phyloP scores from a whole-genome alignment of 352 stramenopile species.

The Pythium pyrilobum region DNA sequence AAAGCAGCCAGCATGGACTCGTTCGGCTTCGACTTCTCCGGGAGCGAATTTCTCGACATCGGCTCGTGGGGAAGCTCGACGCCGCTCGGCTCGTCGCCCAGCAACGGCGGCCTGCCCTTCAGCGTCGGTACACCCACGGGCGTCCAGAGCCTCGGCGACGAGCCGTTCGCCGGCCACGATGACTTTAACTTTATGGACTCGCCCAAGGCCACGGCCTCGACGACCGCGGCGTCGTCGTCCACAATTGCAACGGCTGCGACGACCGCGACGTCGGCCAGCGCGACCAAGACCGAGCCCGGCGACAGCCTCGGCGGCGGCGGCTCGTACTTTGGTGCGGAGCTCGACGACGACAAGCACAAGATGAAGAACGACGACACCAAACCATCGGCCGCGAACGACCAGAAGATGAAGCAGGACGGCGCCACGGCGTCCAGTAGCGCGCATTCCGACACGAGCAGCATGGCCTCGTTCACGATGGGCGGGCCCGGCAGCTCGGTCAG shows the following conservation, averaged over 20 bases:
- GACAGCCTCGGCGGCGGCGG: constrained; percentile 34
- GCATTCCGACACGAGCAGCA: constrained; percentile 2
- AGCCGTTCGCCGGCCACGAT: constrained; percentile 58
- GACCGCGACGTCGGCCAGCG: constrained; percentile 5
- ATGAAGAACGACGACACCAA: constrained; percentile 28
- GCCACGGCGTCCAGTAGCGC: not conserved
- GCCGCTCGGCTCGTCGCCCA: constrained; percentile 66
- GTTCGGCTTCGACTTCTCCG: constrained; percentile 79
- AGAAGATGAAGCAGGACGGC: constrained; percentile 15
- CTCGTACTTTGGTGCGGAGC: constrained; percentile 68
- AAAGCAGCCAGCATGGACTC: constrained; percentile 59
- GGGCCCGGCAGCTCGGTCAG: constrained; percentile 2
- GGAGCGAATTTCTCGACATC: constrained; percentile 69
- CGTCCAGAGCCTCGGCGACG: constrained; percentile 76
- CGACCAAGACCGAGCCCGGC: constrained; percentile 16
- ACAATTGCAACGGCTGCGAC: not conserved
- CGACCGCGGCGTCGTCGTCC: constrained; percentile 3
- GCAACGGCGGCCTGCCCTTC: constrained; percentile 58
- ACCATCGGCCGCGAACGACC: constrained; percentile 18
- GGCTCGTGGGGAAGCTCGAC: constrained; percentile 63
- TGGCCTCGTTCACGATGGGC: constrained; percentile 15
- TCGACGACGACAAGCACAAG: constrained; percentile 36
- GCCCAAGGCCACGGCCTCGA: constrained; percentile 38
- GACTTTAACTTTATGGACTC: constrained; percentile 82
- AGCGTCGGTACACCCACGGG: constrained; percentile 82